Conservation (phyloP, 495 filamentous ascomycete species). For the Lophiotrema nucula region DNA sequence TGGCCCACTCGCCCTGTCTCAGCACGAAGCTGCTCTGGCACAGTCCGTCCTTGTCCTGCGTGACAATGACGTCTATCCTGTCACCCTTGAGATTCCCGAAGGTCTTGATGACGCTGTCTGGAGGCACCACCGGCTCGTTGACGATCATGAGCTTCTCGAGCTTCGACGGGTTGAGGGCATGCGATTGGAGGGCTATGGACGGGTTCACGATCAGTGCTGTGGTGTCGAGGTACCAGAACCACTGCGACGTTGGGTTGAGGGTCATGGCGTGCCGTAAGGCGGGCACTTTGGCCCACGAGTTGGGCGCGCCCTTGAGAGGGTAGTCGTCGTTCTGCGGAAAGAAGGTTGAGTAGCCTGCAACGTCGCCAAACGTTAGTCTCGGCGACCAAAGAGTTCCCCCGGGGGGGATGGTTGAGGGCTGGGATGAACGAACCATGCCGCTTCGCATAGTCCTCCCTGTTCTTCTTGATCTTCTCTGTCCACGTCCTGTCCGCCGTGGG, state of each 20-base stretch:
- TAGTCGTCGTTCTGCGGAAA: slow-evolving; percentile 76
- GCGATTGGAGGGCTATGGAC: slow-evolving; percentile 61
- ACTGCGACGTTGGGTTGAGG: slow-evolving; percentile 66
- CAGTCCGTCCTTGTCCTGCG: slow-evolving; percentile 82
- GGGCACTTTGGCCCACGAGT: slow-evolving; percentile 75
- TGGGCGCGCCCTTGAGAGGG: slow-evolving; percentile 63
- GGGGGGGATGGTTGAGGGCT: background rate
- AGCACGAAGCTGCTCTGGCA: slow-evolving; percentile 75
- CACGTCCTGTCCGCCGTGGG: slow-evolving; percentile 59
- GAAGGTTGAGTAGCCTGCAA: slow-evolving; percentile 81
- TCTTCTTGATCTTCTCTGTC: slow-evolving; percentile 69
- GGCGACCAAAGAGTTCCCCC: background rate
- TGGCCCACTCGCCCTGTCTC: slow-evolving; percentile 80
- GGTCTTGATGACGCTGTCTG: slow-evolving; percentile 94
- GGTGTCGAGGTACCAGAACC: slow-evolving; percentile 81
- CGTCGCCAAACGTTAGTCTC: background rate
- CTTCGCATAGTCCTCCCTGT: slow-evolving; percentile 80
- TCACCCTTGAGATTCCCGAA: slow-evolving; percentile 75
- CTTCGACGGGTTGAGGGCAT: slow-evolving; percentile 63
- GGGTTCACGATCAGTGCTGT: slow-evolving; percentile 91
- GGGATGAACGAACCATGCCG: slow-evolving; percentile 69
- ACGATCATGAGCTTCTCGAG: slow-evolving; percentile 81
- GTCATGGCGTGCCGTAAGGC: slow-evolving; percentile 90
- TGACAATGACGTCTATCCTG: slow-evolving; percentile 77
- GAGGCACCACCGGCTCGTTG: slow-evolving; percentile 84